A percentile compares a stretch with the other conserved stretches of the same genome.
phyloP scores from a whole-genome alignment of 306 rosid genomes.

The Trifolium dubium region DNA sequence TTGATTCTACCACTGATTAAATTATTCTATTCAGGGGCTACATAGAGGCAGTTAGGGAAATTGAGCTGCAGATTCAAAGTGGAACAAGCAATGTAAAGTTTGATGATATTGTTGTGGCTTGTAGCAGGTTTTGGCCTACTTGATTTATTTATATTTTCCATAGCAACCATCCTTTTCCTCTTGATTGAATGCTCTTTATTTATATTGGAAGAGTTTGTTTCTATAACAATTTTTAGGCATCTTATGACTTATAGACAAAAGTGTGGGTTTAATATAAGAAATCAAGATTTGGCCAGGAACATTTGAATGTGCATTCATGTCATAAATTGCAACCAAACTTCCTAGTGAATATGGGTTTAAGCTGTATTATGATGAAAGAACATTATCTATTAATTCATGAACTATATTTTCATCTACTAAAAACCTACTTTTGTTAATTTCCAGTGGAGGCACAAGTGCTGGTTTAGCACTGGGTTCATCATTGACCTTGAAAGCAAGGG shows the following conservation, averaged over 20 bases:
- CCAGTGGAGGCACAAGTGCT: conserved; percentile 90
- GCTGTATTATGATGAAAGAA: conserved; percentile 7
- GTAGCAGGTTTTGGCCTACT: conserved; percentile 79
- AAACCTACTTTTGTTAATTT: conserved; percentile 37
- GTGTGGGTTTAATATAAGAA: conserved; percentile 6
- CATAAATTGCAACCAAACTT: conserved; percentile 20
- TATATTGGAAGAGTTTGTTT: conserved; percentile 18
- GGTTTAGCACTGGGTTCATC: conserved; percentile 85
- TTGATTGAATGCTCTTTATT: conserved; percentile 24
- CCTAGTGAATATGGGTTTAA: conserved; percentile 22
- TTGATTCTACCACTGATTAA: conserved; percentile 9
- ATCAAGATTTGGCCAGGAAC: conserved; percentile 6
- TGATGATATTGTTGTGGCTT: conserved; percentile 93
- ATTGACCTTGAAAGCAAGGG: conserved; percentile 86
- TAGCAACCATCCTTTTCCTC: conserved; percentile 14
- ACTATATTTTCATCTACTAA: conserved; percentile 31
- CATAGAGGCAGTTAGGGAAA: conserved; percentile 78
- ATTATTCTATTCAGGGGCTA: conserved; percentile 74
- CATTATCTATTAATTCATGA: conserved; percentile 6
- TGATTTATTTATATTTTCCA: conserved; percentile 42
- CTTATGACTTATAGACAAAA: conserved; percentile 27
- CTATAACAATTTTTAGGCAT: conserved; percentile 30
- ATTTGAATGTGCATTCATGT: conserved; percentile 12
- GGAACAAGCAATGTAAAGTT: conserved; percentile 56
- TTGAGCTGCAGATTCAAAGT: conserved; percentile 77